Evolutionary conservation across 116 monocot species (phyloP).

Genomic region (Cymodocea nodosa): DNA sequence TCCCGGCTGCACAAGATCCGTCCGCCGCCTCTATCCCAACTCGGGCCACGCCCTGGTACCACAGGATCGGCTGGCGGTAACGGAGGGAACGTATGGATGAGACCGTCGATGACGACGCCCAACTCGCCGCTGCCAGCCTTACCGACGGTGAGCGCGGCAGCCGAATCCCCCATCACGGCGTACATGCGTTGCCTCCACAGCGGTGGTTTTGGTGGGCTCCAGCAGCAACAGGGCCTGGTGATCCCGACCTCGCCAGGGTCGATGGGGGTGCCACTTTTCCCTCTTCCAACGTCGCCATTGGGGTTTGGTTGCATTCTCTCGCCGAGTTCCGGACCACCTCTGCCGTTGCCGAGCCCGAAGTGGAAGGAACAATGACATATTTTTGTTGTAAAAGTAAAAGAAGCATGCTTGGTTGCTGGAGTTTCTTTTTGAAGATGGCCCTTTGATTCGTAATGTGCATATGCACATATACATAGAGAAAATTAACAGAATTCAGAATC

Average conservation of each 20-base stretch:
- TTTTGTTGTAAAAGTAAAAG: too few relatives aligned
- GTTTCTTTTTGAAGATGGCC: too few relatives aligned
- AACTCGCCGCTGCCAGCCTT: constrained; percentile 72
- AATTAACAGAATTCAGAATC: too few relatives aligned
- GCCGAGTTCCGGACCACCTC: constrained; percentile 20
- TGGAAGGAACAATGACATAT: background rate
- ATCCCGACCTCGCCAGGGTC: constrained; percentile 2
- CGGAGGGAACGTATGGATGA: constrained; percentile 7
- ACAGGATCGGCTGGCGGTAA: background rate
- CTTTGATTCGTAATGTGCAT: too few relatives aligned
- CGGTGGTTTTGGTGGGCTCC: constrained; percentile 8
- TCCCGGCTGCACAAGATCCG: constrained; percentile 23
- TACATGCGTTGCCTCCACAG: constrained; percentile 72
- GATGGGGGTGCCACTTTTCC: constrained; percentile 34
- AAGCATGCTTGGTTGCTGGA: too few relatives aligned
- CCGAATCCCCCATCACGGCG: constrained; percentile 83
- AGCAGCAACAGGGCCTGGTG: background rate
- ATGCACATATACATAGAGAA: too few relatives aligned
- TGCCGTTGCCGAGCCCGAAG: constrained; percentile 42
- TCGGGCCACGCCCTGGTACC: background rate
- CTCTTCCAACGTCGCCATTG: constrained; percentile 46
- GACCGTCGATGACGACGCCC: constrained; percentile 19
- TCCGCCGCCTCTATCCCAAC: constrained; percentile 35
- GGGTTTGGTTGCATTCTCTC: constrained; percentile 32
- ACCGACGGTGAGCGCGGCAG: constrained; percentile 55